Percentiles rank a stretch among this genome's conserved stretches.
Evolutionary conservation across 2,329 filamentous ascomycete genomes (phyloP).

Genomic region (Alternaria triticimaculans): DNA sequence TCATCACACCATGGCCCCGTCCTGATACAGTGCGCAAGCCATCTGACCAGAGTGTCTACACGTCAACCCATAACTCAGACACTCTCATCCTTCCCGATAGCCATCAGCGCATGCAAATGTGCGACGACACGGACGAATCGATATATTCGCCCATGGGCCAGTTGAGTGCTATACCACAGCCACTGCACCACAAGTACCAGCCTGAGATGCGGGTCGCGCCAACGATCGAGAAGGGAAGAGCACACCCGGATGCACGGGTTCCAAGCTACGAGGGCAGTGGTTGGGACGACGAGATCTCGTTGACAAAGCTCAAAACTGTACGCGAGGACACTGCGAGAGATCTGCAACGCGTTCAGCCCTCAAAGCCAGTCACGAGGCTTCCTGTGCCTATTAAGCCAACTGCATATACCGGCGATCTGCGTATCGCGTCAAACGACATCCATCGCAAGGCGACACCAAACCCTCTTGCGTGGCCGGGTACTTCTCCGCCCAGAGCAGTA

Average conservation of each 20-base stretch:
- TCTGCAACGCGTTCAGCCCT: neutral
- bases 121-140: neutral
- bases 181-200: constrained; percentile 8
- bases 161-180: constrained; percentile 27
- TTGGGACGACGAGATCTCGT: constrained; percentile 27
- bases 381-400: constrained; percentile 26
- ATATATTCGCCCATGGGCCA: constrained; percentile 23
- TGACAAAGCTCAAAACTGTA: constrained; percentile 19
- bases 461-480: constrained; percentile 13
- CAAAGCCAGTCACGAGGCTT: constrained; percentile 19
- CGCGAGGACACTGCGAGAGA: neutral
- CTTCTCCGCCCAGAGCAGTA: neutral
- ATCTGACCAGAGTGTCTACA: constrained; percentile 24
- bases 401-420: constrained; percentile 18
- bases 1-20: constrained; percentile 9
- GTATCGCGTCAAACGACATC: constrained; percentile 11
- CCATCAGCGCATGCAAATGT: neutral
- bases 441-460: neutral
- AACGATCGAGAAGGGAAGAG: neutral
- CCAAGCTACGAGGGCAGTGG: constrained; percentile 37
- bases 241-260: constrained; percentile 7
- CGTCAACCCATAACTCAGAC: constrained; percentile 21
- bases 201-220: neutral
- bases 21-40: constrained; percentile 9
- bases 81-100: constrained; percentile 10